Percentiles rank a stretch among this genome's conserved stretches.
These are phyloP conservation scores for Boletus insuetus DNA, from an alignment of 768 basidiomycete genomes.

Conservation along the genomic window DNA sequence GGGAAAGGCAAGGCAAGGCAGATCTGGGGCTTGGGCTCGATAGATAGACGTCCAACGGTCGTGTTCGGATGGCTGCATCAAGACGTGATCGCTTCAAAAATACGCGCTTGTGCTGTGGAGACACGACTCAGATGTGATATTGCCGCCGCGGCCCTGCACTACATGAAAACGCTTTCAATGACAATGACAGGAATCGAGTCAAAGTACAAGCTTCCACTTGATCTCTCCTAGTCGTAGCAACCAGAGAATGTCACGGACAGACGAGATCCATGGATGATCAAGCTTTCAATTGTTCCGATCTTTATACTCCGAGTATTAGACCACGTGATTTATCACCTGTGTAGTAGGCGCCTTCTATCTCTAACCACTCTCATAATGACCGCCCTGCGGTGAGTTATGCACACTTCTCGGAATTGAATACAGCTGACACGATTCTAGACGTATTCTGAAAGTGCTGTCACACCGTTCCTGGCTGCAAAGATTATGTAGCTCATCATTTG, in stretches of 20 bases:
- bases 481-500: conserved; percentile 9
- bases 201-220: too few species aligned
- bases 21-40: background rate
- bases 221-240: too few species aligned
- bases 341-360: background rate
- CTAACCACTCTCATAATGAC: conserved; percentile 31
- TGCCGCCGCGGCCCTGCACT: too few species aligned
- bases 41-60: too few species aligned
- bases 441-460: conserved; percentile 66
- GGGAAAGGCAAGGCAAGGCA: too few species aligned
- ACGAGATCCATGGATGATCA: too few species aligned
- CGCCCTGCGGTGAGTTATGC: conserved; percentile 34
- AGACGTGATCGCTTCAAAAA: background rate
- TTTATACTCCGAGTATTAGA: background rate
- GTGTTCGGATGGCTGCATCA: too few species aligned
- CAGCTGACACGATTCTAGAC: conserved; percentile 42
- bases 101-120: background rate
- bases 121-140: too few species aligned
- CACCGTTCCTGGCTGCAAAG: background rate
- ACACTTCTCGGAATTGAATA: background rate
- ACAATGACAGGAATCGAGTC: too few species aligned
- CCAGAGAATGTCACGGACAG: too few species aligned
- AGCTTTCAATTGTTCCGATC: too few species aligned
- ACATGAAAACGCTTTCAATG: too few species aligned
- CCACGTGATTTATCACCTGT: conserved; percentile 15